These are phyloP conservation scores for Chlamydomonas sp. DNA, from an alignment of 139 green algal species.

Conservation along the genomic window DNA sequence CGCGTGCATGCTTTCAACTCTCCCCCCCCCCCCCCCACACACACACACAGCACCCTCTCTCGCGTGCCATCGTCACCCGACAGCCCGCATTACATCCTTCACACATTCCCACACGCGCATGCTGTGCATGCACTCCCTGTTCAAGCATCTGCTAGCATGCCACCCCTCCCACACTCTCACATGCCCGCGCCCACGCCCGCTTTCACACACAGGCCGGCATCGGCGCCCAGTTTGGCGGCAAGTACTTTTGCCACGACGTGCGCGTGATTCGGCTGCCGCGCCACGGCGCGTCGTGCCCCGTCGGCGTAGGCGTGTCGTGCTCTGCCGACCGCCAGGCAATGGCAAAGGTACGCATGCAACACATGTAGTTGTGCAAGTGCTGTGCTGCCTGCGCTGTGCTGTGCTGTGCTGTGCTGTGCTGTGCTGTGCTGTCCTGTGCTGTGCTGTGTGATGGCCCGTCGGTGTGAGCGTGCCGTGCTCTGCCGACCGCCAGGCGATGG, in stretches of 20 bases:
- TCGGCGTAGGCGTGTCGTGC: slow-evolving; percentile 40
- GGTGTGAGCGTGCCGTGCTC: slow-evolving; percentile 41
- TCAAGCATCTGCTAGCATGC: not conserved
- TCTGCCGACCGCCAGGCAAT: slow-evolving; percentile 38
- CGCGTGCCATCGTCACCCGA: too few relatives aligned
- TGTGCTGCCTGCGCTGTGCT: too few relatives aligned
- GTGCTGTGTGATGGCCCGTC: slow-evolving; percentile 35
- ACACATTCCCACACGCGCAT: not conserved
- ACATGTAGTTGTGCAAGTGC: too few relatives aligned
- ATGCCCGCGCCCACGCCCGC: not conserved
- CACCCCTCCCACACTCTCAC: not conserved
- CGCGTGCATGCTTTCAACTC: too few relatives aligned
- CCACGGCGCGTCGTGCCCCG: slow-evolving; percentile 36
- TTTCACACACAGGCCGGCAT: slow-evolving; percentile 7
- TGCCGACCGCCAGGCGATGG: slow-evolving; percentile 36
- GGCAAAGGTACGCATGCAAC: too few relatives aligned
- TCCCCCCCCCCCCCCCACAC: too few relatives aligned
- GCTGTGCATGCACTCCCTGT: not conserved
- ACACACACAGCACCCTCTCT: too few relatives aligned
- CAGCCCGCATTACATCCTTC: too few relatives aligned
- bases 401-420: too few relatives aligned
- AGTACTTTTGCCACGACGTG: slow-evolving; percentile 51
- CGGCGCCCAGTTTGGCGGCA: slow-evolving; percentile 25
- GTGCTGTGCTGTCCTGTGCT: too few relatives aligned
- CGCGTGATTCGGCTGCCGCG: slow-evolving; percentile 36